Base-by-base conservation (phyloP, 306 rosid species). In the Pyrus pyrifolia region DNA sequence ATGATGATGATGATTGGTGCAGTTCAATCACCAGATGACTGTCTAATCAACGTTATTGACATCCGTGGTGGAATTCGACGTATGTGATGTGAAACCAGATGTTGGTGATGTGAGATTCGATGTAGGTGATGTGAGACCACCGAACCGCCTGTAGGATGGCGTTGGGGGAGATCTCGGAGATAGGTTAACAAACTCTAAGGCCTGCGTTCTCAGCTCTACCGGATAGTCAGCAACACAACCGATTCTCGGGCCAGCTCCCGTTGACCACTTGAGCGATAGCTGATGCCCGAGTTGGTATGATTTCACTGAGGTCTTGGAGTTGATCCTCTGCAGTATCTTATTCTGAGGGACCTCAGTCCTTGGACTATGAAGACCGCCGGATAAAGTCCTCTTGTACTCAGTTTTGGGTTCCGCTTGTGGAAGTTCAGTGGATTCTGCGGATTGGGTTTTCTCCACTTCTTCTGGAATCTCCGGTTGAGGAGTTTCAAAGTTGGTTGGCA, bases 221-320 rank as follows among this genome's bases (percentile, higher is more conserved):
- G 99, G 99, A 77, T 92, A 95, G 76, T 95, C 99, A 63, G 93
- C 93, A 55, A 95, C 93, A 75, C 97, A 95, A 38, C 99, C 97
- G 45, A 95, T 95, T 79, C 99, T 92, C 8, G 99, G 99, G 52
- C 99, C 99, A 49, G 93, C 96, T 75, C 99, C 99, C 0, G 97
- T 89, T 23, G 97, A 88, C 99, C 99, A 95, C 76, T 80, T 87
- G 30, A 83, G 92, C 2, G 93, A 84, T 40, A 95, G 89, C n/a
- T 87, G 86, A 72, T 92, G 86, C 45, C 99, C 99, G 60, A 95
- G 72, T 81, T 95, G 97, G 85, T 90, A 89, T 46, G 99, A 95
- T 22, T 83, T 85, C 11, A 86, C 79, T 6, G 77, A 87, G 77
- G 87, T 92, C 90, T 91, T 92, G 75, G 97, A 95, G 81, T 92